phyloP scores from a whole-genome alignment of 164 flowering plant species.

The Santalum album region DNA sequence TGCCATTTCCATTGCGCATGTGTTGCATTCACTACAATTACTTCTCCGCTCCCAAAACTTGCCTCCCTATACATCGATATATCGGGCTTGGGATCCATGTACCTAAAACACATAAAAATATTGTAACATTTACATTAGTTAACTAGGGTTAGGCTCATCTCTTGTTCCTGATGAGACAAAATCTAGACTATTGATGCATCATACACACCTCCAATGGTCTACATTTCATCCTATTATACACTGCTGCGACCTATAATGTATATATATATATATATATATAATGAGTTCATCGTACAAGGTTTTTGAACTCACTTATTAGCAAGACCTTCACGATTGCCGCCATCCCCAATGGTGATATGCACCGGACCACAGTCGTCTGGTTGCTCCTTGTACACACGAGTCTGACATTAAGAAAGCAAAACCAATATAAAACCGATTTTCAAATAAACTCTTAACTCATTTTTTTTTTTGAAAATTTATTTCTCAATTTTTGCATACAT shows the following conservation, averaged over 20 bases:
- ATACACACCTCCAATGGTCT: no score
- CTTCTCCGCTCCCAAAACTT: constrained; percentile 73
- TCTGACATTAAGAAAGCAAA: constrained; percentile 17
- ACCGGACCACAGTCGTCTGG: constrained; percentile 49
- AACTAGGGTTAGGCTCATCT: no score
- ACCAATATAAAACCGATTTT: neutral
- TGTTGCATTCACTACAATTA: constrained; percentile 47
- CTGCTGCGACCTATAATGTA: neutral
- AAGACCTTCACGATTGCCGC: constrained; percentile 78
- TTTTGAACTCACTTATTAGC: constrained; percentile 30
- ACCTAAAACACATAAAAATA: constrained; percentile 20
- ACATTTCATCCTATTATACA: no score
- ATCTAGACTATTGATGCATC: no score
- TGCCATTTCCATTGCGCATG: constrained; percentile 76
- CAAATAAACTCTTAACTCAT: neutral
- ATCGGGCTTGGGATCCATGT: constrained; percentile 33
- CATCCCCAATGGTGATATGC: constrained; percentile 62
- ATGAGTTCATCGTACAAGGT: neutral
- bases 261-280: neutral
- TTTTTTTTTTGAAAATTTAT: neutral
- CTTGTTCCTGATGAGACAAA: no score
- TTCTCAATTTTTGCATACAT: neutral
- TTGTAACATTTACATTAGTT: neutral
- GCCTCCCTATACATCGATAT: constrained; percentile 73
- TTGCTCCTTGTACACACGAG: constrained; percentile 34